Base-by-base conservation (phyloP, 1,284 basidiomycete genomes). In the Ustilago sp. region DNA sequence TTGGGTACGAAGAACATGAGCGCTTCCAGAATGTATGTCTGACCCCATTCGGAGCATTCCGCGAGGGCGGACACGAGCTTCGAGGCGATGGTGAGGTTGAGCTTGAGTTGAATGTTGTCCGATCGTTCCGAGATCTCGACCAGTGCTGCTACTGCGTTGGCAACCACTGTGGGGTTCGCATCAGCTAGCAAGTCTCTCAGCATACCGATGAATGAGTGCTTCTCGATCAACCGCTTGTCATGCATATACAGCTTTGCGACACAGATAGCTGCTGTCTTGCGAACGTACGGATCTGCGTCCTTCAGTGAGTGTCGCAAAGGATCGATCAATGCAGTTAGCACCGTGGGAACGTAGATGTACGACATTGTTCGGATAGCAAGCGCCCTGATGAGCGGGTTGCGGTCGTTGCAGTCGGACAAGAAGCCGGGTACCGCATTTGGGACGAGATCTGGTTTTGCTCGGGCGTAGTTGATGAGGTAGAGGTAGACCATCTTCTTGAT, bases 1-100 rank as follows among this genome's bases (percentile, higher is more conserved):
- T 95, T 91, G 7, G 97, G 97, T 8, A 98, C 93, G 85, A 93
- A 99, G 61, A 95, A 93, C 71, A 99, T 88, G 38, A 99, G 87
- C 3, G 94, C 93, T 86, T 99, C 97, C 60, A 99, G 89, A 75
- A 99, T 98, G 86, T 99, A 99, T 47, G 98, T 95, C 87, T 98
- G 96, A 1, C 96, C 96, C 97, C 97, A 99, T 87, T 97, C 94
- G 51, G 94, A 95, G 83, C 93, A 95, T 87, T 96, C 94, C 23
- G 90, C 90, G 71, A 97, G 88, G 1, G 94, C 94, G 13, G 91
- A 88, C 35, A 95, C 89, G 13, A 97, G 89, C 85, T 94, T 94
- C 79, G 92, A 93, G 11, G 93, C 93, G 39, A 92, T 91, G 4
- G 91, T 90, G 52, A 93, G 86, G 86, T 95, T 95, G 60, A 97